Evolutionary conservation across 225 moss, liverwort and hornwort genomes (phyloP).

Genomic region (Antitrichia curtipendula): DNA sequence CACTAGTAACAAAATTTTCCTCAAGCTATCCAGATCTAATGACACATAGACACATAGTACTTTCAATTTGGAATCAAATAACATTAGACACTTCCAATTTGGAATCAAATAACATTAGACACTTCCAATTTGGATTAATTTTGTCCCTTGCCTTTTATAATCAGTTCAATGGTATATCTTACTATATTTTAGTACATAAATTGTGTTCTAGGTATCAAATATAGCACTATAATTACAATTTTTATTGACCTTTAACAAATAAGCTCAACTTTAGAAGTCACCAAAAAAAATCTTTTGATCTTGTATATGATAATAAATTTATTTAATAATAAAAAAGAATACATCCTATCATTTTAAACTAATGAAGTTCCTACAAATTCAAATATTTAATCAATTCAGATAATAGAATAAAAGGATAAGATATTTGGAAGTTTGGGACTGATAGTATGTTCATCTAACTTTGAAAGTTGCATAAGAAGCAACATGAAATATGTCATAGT

Average conservation of each 20-base stretch:
- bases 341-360: neutral
- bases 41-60: neutral
- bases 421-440: neutral
- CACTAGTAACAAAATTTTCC: neutral
- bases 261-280: neutral
- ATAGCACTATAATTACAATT: neutral
- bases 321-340: neutral
- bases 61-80: neutral
- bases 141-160: fast-evolving
- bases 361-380: neutral
- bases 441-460: neutral
- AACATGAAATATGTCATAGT: fast-evolving
- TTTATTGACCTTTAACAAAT: neutral
- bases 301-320: neutral
- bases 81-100: neutral
- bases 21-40: neutral
- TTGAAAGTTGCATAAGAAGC: neutral
- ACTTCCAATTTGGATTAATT: neutral
- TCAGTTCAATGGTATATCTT: neutral
- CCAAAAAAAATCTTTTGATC: neutral
- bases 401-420: neutral
- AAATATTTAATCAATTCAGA: neutral
- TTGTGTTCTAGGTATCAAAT: too few relatives aligned
- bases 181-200: neutral
- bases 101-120: neutral